Evolutionary conservation across 768 basidiomycete species (phyloP).

Genomic region (Podaxis mareebaensis): DNA sequence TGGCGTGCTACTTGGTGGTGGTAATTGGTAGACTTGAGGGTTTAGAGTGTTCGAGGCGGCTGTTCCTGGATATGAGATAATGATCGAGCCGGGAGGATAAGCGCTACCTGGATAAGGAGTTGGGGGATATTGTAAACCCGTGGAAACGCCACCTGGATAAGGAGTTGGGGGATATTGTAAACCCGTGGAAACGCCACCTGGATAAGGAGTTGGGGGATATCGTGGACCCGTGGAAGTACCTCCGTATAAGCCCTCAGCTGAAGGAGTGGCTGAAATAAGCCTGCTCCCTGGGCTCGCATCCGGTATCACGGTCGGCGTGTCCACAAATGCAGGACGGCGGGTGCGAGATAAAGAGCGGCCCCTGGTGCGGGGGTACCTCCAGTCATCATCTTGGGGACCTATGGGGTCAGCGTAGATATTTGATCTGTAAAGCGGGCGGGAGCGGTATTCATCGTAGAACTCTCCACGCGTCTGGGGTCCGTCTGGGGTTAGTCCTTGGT

Average conservation of each 20-base stretch:
- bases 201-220: slow-evolving; percentile 6
- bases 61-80: slow-evolving; percentile 28
- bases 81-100: slow-evolving; percentile 8
- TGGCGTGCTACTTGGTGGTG: not conserved
- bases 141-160: no score
- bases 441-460: slow-evolving; percentile 36
- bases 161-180: no score
- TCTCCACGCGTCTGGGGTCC: slow-evolving; percentile 32
- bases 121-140: no score
- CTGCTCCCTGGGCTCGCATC: not conserved
- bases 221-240: slow-evolving; percentile 15
- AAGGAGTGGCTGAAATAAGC: not conserved
- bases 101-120: slow-evolving; percentile 13
- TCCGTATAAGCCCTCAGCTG: not conserved
- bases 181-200: no score
- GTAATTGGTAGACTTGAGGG: slow-evolving; percentile 3
- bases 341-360: slow-evolving; percentile 30
- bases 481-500: slow-evolving; percentile 8
- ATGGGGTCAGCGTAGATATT: slow-evolving; percentile 7
- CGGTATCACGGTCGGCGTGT: slow-evolving; percentile 27
- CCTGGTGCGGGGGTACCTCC: slow-evolving; percentile 23
- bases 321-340: slow-evolving; percentile 21
- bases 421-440: slow-evolving; percentile 28
- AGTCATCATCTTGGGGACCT: slow-evolving; percentile 9
- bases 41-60: slow-evolving; percentile 17